These are phyloP conservation scores for Neurospora sp. DNA, from an alignment of 495 filamentous ascomycete genomes.

Conservation along the genomic window DNA sequence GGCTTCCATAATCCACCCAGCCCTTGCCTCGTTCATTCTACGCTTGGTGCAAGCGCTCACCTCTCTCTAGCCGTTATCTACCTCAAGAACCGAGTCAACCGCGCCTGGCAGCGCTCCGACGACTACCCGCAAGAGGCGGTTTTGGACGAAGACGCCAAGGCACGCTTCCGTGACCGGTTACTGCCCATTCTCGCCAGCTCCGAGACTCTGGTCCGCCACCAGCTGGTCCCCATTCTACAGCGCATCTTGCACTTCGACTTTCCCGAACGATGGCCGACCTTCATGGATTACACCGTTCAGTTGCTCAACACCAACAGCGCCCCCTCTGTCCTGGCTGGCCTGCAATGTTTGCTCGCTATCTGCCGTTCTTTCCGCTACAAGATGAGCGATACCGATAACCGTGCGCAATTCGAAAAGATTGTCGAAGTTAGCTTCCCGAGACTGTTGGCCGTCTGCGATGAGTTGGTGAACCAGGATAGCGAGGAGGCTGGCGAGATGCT, in stretches of 20 bases:
- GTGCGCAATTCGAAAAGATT: constrained; percentile 87
- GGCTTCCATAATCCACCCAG: constrained; percentile 7
- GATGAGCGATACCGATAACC: constrained; percentile 54
- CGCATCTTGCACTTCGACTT: constrained; percentile 95
- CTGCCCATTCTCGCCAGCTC: constrained; percentile 81
- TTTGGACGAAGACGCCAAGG: constrained; percentile 83
- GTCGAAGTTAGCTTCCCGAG: constrained; percentile 87
- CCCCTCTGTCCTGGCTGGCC: constrained; percentile 76
- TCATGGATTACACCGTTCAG: constrained; percentile 82
- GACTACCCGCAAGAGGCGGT: constrained; percentile 53
- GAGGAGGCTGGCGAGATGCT: constrained; percentile 95
- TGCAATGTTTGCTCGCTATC: constrained; percentile 88
- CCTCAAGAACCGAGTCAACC: constrained; percentile 89
- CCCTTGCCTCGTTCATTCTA: constrained; percentile 3
- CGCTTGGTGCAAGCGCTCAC: constrained; percentile 7
- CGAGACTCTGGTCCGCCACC: constrained; percentile 67
- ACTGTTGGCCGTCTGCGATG: constrained; percentile 73
- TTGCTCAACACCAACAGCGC: constrained; percentile 76
- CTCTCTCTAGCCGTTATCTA: constrained; percentile 73
- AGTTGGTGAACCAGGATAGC: constrained; percentile 79
- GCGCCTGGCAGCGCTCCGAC: constrained; percentile 75
- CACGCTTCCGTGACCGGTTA: constrained; percentile 73
- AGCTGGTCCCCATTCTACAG: constrained; percentile 86
- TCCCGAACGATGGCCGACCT: constrained; percentile 84
- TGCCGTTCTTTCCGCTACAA: constrained; percentile 94